Base-by-base conservation (phyloP, 306 rosid species). In the Crataegus laevigata region DNA sequence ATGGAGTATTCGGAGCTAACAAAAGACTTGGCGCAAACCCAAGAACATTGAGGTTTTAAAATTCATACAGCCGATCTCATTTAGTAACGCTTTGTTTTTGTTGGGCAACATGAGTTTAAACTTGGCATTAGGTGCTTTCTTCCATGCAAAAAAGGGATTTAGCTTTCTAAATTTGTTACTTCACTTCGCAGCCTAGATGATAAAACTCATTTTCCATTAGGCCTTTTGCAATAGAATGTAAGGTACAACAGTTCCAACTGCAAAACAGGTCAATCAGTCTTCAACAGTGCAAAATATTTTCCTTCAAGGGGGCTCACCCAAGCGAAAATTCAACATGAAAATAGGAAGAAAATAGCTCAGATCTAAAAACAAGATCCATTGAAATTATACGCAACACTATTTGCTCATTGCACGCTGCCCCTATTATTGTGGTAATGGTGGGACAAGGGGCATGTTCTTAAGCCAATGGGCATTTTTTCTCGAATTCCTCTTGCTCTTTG, bases 401-500 rank as follows among this genome's bases (percentile, higher is more conserved):
- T 80, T 40, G 85, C 87, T 84, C 89, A 60, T 69, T 81, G 86
- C 86, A 89, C 80, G 79, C 78, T 22, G 79, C 85, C 75, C 73
- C 71, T 36, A 76, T 93, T 93, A 88, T 85, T 88, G 81, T 47
- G 72, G 62, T 45, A 70, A 74, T 26, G 55, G 55, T 15, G 43
- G 43, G 75, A 51, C 63, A n/a, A 36, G 59, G 65, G 14, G 40
- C 47, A 67, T 57, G 76, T 42, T 72, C 82, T 94, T 89, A 92
- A 77, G 89, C 84, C 84, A 96, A 82, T 80, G 96, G 86, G 80
- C 99, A 96, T 13, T 80, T 76, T 81, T 90, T 84, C 92, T 89
- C 96, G 17, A 92, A 94, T 50, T 82, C 89, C 77, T 90, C 71
- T 84, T 94, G 96, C 96, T 91, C 92, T 86, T 94, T 92, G 86